These are phyloP conservation scores for Cymodocea nodosa DNA, from an alignment of 116 monocot genomes.

Conservation along the genomic window DNA sequence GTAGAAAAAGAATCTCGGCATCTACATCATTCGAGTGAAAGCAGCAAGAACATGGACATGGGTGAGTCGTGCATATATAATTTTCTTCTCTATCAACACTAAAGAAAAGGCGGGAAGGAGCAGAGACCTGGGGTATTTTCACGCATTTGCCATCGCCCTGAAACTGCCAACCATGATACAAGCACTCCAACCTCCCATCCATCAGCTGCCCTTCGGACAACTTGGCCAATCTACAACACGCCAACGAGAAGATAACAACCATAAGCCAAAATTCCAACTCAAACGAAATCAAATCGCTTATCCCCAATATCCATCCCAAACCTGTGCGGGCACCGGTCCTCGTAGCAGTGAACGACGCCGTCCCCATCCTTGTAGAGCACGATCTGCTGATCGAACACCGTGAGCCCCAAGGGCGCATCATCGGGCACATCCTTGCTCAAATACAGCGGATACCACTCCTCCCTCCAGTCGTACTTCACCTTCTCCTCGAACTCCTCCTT, in stretches of 20 bases:
- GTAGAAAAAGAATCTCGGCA: too few relatives aligned
- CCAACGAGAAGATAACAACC: not conserved
- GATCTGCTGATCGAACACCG: constrained; percentile 56
- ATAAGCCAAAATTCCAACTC: not conserved
- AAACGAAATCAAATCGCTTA: not conserved
- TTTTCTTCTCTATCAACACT: not conserved
- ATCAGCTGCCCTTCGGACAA: constrained; percentile 78
- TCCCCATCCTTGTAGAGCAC: constrained; percentile 44
- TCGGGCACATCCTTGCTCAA: constrained; percentile 45
- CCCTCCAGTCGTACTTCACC: constrained; percentile 46
- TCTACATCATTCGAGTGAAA: too few relatives aligned
- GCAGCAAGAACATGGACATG: too few relatives aligned
- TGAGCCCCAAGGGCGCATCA: constrained; percentile 54
- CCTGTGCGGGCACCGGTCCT: constrained; percentile 80
- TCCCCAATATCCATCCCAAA: not conserved
- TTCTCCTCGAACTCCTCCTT: constrained; percentile 7
- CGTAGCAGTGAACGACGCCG: constrained; percentile 52
- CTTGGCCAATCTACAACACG: constrained; percentile 18
- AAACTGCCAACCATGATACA: constrained; percentile 92
- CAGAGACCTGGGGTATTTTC: constrained; percentile 62
- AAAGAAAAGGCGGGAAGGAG: not conserved
- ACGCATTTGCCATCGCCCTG: constrained; percentile 58
- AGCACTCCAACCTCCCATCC: constrained; percentile 66
- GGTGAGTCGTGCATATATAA: too few relatives aligned
- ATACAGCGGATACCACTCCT: constrained; percentile 91